Evolutionary conservation across 768 basidiomycete species (phyloP).

Genomic region (Leccinum boreale): DNA sequence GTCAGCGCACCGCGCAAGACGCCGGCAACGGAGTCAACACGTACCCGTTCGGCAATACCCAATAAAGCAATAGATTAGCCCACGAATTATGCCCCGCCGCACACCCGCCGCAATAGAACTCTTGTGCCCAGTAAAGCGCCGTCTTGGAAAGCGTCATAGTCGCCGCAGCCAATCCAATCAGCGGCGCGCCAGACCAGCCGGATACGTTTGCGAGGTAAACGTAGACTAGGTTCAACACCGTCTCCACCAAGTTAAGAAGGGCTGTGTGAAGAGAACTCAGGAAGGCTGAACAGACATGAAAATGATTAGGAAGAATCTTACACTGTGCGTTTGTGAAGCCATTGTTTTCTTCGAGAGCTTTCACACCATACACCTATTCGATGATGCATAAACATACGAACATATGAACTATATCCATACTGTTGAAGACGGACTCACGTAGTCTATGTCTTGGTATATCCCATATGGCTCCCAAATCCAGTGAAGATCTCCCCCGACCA

Average conservation of each 20-base stretch:
- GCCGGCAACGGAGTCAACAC: constrained; percentile 19
- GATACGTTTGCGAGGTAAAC: constrained; percentile 69
- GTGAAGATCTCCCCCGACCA: constrained; percentile 83
- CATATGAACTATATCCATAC: neutral
- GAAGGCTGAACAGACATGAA: neutral
- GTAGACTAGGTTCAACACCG: constrained; percentile 67
- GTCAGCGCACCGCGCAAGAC: constrained; percentile 4
- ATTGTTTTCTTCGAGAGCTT: constrained; percentile 57
- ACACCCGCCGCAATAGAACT: constrained; percentile 75
- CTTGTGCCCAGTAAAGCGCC: constrained; percentile 74
- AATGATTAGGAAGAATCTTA: constrained; percentile 32
- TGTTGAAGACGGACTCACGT: constrained; percentile 28
- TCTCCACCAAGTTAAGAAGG: constrained; percentile 76
- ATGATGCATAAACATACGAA: constrained; percentile 35
- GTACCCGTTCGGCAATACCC: constrained; percentile 79
- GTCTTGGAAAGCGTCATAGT: constrained; percentile 88
- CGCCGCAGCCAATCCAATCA: constrained; percentile 70
- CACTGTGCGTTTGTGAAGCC: constrained; percentile 89
- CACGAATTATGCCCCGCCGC: constrained; percentile 69
- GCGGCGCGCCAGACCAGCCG: constrained; percentile 59
- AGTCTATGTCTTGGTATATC: constrained; percentile 66
- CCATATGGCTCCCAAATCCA: constrained; percentile 90
- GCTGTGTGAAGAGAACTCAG: constrained; percentile 40
- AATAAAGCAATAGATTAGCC: constrained; percentile 51
- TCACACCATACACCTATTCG: constrained; percentile 66